Evolutionary conservation across 2,329 filamentous ascomycete species (phyloP), one percentile per base, ranked within the genome.

Genomic region (Ophiostoma montium): DNA sequence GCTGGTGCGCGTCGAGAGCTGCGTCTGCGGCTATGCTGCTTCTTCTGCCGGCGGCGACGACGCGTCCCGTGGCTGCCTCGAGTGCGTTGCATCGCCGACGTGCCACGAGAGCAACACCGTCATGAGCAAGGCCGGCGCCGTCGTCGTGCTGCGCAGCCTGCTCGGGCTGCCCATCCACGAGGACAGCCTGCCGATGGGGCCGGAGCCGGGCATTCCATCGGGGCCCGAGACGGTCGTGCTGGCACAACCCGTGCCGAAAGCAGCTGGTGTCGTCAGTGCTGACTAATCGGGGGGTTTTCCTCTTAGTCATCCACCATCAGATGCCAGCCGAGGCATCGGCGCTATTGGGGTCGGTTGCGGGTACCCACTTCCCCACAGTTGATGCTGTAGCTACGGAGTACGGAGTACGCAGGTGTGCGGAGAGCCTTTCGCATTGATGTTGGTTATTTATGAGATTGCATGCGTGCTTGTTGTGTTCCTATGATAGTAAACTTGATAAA

Each of bases 11-110:
- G 80, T 96, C 6, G 80, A 85, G 59, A 72, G 70, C 1, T 98
- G 92, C 59, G 68, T 71, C 35, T 96, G 56, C 18, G 18, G 50
- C 13, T 45, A 89, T 59, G 65, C 78, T 11, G 90, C 90, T n/a
- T n/a, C n/a, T n/a, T n/a, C n/a, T n/a, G n/a, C n/a, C n/a, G n/a
- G n/a, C n/a, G n/a, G n/a, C n/a, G n/a, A n/a, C 0, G 95, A 23
- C 18, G 88, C 21, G 88, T 94, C 63, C 95, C 95, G 92, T 63
- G 92, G 92, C 0, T 96, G 92, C 64, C 67, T 90, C 19, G 90
- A 95, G 63, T 98, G 92, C 64, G 88, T 94, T 39, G 87, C 84
- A 54, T 84, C 82, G 53, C 86, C 94, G 63, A 67, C 78, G 49
- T 96, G 92, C 63, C 86, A 84, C 63, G 79, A 95, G 63, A 76